phyloP scores from a whole-genome alignment of 192 early-diverging fungal genomes.

The Backusella liffmaniae region DNA sequence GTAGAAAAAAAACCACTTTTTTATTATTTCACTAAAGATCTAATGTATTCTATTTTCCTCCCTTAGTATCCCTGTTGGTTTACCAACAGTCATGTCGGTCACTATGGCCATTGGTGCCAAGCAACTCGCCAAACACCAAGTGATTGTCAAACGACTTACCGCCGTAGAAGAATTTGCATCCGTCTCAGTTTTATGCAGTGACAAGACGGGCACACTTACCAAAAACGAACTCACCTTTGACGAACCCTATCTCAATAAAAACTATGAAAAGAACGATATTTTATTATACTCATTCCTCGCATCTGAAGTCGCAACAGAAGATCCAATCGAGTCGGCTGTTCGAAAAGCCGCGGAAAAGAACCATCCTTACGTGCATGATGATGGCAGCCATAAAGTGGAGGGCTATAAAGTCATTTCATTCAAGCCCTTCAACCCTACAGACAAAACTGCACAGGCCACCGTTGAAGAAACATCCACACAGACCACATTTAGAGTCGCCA shows the following conservation, averaged over 20 bases:
- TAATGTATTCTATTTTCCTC: background rate
- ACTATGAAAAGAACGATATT: conserved; percentile 58
- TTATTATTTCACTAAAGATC: background rate
- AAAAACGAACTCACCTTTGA: conserved; percentile 78
- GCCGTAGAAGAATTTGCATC: conserved; percentile 82
- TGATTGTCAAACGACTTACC: conserved; percentile 76
- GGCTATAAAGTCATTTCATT: conserved; percentile 69
- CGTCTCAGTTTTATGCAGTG: conserved; percentile 62
- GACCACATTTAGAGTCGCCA: conserved; percentile 58
- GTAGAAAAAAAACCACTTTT: background rate
- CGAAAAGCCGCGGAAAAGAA: conserved; percentile 56
- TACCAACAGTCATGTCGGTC: conserved; percentile 79
- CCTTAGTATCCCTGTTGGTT: conserved; percentile 70
- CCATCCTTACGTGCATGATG: conserved; percentile 47
- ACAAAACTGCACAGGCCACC: conserved; percentile 68
- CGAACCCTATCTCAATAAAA: conserved; percentile 50
- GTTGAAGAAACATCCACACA: conserved; percentile 50
- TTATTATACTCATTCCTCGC: conserved; percentile 62
- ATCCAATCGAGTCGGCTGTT: conserved; percentile 73
- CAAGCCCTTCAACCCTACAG: conserved; percentile 70
- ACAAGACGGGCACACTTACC: conserved; percentile 77
- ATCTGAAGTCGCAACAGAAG: conserved; percentile 68
- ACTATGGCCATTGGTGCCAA: conserved; percentile 83
- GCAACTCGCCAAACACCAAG: conserved; percentile 68
- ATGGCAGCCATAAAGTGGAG: conserved; percentile 52